Evolutionary conservation across 192 early-diverging fungal species (phyloP).

Genomic region (Gonapodya sp.): DNA sequence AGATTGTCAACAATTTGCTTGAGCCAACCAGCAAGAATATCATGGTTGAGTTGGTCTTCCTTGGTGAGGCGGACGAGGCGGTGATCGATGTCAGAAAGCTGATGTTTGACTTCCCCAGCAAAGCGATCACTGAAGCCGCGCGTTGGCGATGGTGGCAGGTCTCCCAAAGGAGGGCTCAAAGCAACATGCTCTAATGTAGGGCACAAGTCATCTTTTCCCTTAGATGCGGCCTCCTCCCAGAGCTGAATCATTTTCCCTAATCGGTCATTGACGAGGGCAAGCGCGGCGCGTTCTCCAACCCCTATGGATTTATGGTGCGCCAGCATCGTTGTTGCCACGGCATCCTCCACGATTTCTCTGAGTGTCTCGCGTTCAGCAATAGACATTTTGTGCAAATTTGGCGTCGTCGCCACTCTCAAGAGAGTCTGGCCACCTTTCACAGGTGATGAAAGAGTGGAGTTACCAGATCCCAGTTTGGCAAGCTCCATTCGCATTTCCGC

Average conservation of each 20-base stretch:
- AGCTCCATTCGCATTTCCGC: neutral
- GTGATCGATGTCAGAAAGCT: neutral
- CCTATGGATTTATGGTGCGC: neutral
- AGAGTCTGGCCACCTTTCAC: neutral
- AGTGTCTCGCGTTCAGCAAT: neutral
- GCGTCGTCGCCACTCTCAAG: neutral
- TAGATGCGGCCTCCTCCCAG: neutral
- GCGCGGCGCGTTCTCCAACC: neutral
- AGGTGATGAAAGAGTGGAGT: neutral
- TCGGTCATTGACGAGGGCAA: neutral
- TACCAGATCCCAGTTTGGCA: neutral
- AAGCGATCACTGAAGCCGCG: neutral
- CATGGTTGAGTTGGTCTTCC: neutral
- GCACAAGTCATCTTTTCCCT: neutral
- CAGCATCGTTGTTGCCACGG: neutral
- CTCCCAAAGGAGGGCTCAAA: neutral
- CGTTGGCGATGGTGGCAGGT: neutral
- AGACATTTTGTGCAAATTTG: neutral
- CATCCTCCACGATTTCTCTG: slow-evolving; percentile 6
- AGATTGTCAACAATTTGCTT: slow-evolving; percentile 5
- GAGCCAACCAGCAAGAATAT: slow-evolving; percentile 7
- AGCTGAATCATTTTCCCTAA: neutral
- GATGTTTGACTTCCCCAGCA: neutral
- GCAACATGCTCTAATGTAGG: too few relatives aligned
- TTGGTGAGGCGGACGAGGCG: neutral